Conservation (phyloP, 306 rosid genomes). For the Prosopis cineraria region DNA sequence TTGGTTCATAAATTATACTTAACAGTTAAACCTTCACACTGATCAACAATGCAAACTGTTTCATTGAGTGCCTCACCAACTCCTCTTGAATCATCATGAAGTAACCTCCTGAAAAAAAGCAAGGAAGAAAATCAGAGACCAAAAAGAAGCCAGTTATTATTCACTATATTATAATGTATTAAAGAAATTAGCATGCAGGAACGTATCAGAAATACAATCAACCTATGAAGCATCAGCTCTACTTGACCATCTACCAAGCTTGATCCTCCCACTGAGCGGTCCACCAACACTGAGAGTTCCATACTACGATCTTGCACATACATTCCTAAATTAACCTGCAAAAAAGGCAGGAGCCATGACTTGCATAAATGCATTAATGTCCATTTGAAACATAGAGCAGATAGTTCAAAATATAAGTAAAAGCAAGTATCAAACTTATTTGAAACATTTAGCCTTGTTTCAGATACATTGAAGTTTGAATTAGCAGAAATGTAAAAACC, state of each 20-base stretch:
- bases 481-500: constrained; percentile 25
- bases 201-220: constrained; percentile 26
- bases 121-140: constrained; percentile 34
- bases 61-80: constrained; percentile 89
- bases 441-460: constrained; percentile 18
- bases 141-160: constrained; percentile 18
- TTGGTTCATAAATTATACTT: constrained; percentile 42
- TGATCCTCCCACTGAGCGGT: constrained; percentile 82
- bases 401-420: constrained; percentile 12
- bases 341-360: constrained; percentile 27
- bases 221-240: constrained; percentile 89
- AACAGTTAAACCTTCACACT: constrained; percentile 80
- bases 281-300: constrained; percentile 75
- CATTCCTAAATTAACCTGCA: constrained; percentile 75
- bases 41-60: constrained; percentile 68
- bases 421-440: constrained; percentile 18
- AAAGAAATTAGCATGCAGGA: constrained; percentile 9
- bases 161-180: constrained; percentile 16
- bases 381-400: constrained; percentile 2
- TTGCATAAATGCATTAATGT: constrained; percentile 25
- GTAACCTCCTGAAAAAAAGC: constrained; percentile 69
- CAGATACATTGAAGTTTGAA: constrained; percentile 1
- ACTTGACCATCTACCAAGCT: constrained; percentile 83
- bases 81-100: constrained; percentile 91
- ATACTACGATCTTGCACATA: constrained; percentile 58